Base-by-base conservation (phyloP, 1,139 yeast species). In the Hyphopichia fennica region DNA sequence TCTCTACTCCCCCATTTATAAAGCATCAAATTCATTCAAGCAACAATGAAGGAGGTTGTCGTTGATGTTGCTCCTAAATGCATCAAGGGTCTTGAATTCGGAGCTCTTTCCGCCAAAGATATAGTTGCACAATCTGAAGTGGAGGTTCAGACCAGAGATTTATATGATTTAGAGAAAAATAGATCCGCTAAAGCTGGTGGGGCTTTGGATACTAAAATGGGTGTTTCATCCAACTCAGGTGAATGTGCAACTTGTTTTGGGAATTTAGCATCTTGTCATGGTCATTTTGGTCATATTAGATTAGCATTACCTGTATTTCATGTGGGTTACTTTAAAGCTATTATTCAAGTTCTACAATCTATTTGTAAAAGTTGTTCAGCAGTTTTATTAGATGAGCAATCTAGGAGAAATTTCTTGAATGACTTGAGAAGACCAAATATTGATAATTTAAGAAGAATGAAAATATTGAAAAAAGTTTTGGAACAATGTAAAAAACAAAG, bases 401-500 rank as follows among this genome's bases (percentile, higher is more conserved):
- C 82, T 28, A 87, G 85, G 53, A 71, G 93, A 44, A 76, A 75
- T 52, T 90, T 84, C 57, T 65, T 88, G 49, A 61, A 65, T 17
- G 99, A 93, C 48, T 73, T 95, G 46, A 80, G 96, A 52, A 77
- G 90, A 50, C 97, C 97, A 1, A 89, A 87, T 32, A 78, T 88
- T 45, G 99, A 95, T 63, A 95, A 95, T 61, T 71, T 95, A 54
- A 79, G 96, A 55, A 77, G 97, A 56, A 91, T 93, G 97, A 87
- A 82, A 55, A 79, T 89, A 44, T 69, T 95, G 54, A 93, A 87
- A 65, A 82, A 79, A 55, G 75, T 93, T 48, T 70, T 85, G 49
- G 98, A 91, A 46, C 98, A 91, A 68, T 91, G 98, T 63, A 91
- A 91, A 57, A 95, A 95, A 57, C 97, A 91, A 66, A 79, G 99